These are phyloP conservation scores for Petunia axillaris DNA, from an alignment of 257 asterid genomes.

Conservation along the genomic window DNA sequence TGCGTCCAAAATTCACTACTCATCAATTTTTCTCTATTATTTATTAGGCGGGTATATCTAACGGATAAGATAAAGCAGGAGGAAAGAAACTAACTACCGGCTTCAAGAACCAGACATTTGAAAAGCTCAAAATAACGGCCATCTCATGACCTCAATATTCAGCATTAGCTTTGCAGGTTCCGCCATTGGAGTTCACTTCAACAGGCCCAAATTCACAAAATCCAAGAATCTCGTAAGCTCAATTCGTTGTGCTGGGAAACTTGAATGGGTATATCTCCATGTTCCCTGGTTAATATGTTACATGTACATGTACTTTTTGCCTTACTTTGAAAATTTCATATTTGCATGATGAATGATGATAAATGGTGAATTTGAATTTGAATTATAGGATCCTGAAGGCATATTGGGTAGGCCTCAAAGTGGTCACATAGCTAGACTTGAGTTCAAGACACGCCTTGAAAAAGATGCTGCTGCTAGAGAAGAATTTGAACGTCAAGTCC, in stretches of 20 bases:
- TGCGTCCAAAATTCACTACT: too few species aligned
- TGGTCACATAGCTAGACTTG: conserved; percentile 70
- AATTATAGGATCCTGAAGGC: conserved; percentile 91
- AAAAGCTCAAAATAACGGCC: conserved; percentile 38
- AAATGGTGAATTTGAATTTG: conserved; percentile 19
- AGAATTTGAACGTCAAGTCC: conserved; percentile 74
- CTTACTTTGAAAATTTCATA: too few species aligned
- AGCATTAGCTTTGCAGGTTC: conserved; percentile 47
- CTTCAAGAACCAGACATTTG: conserved; percentile 17
- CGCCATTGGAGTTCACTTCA: conserved; percentile 36
- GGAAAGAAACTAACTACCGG: not conserved
- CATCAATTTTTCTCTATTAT: too few species aligned
- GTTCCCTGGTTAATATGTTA: not conserved
- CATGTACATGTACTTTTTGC: too few species aligned
- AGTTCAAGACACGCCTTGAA: conserved; percentile 70
- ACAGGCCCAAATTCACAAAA: conserved; percentile 32
- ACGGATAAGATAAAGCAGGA: conserved; percentile 62
- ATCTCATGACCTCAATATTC: conserved; percentile 59
- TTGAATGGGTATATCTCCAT: conserved; percentile 59
- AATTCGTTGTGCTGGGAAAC: conserved; percentile 65
- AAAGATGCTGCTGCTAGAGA: conserved; percentile 73
- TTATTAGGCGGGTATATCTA: conserved; percentile 19
- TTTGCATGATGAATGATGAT: not conserved
- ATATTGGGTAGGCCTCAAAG: conserved; percentile 58
- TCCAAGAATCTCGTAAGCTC: conserved; percentile 40